Evolutionary conservation across 2,329 filamentous ascomycete species (phyloP).

Genomic region (Kalaharituber pfeilii): DNA sequence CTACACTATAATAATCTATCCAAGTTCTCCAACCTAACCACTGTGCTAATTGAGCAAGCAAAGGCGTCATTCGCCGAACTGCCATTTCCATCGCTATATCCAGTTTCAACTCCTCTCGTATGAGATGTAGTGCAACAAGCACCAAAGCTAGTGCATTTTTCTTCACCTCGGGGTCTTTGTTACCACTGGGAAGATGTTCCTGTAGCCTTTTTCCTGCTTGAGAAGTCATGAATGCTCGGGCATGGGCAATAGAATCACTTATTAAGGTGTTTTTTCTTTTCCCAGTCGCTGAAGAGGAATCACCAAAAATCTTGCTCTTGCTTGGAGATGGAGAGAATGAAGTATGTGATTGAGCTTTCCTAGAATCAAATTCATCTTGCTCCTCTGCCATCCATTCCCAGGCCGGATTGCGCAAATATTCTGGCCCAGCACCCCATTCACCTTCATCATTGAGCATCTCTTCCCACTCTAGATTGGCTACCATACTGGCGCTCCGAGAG

Average conservation of each 20-base stretch:
- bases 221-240: conserved; percentile 48
- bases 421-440: conserved; percentile 21
- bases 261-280: conserved; percentile 29
- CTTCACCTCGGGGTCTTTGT: conserved; percentile 33
- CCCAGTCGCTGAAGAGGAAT: conserved; percentile 4
- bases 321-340: conserved; percentile 2
- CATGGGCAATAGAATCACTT: conserved; percentile 36
- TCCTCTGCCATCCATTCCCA: conserved; percentile 58
- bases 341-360: conserved; percentile 5
- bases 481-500: conserved; percentile 26
- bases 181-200: conserved; percentile 51
- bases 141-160: conserved; percentile 50
- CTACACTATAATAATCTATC: conserved; percentile 44
- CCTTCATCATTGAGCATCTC: conserved; percentile 21
- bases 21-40: conserved; percentile 65
- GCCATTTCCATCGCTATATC: conserved; percentile 41
- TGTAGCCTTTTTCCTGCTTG: conserved; percentile 35
- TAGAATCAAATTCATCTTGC: conserved; percentile 26
- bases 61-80: conserved; percentile 42
- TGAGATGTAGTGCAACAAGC: conserved; percentile 58
- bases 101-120: conserved; percentile 81
- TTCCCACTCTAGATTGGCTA: conserved; percentile 29
- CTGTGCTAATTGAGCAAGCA: conserved; percentile 61
- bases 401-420: conserved; percentile 37
- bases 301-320: background rate